Evolutionary conservation across 75 land plant genomes (phyloP), one percentile per base, ranked within the genome.

Genomic region (Isoetes taiwanensis): DNA sequence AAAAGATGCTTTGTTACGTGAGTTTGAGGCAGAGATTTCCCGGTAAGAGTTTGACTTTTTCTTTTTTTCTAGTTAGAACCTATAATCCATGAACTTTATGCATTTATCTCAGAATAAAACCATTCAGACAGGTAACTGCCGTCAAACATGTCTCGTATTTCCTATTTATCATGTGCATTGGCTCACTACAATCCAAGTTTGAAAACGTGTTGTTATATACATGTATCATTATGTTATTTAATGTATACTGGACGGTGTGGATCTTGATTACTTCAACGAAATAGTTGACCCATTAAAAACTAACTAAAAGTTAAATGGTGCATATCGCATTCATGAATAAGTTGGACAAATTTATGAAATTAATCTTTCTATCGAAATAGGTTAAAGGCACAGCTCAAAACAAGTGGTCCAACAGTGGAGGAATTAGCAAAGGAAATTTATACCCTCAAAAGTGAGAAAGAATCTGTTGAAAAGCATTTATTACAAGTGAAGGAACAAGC

Each of bases 1-100:
- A 5, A 70, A 70, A 48, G 73, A 70, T 38, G 73, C 73, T 25
- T 61, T 70, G 12, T 41, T 70, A 2, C 56, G 61, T 16, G 73
- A 70, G 42, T 70, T 70, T 26, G 68, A 70, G 41, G 59, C 69
- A 24, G 73, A 70, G 39, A 70, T 70, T 43, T 30, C 48, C 42
- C 57, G 73, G 73, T 70, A 29, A 27, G 26, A 40, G 2, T 25
- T n/a, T n/a, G n/a, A n/a, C n/a, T n/a, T n/a, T n/a, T n/a, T n/a
- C n/a, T n/a, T n/a, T n/a, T n/a, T n/a, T n/a, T n/a, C n/a, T n/a
- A n/a, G n/a, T n/a, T n/a, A n/a, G n/a, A n/a, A n/a, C n/a, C n/a
- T n/a, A n/a, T n/a, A n/a, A n/a, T n/a, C n/a, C n/a, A n/a, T n/a
- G n/a, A n/a, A n/a, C n/a, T n/a, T n/a, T n/a, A n/a, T n/a, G n/a